These are phyloP conservation scores for Aspergillus conjunctus DNA, from an alignment of 495 filamentous ascomycete genomes.

Conservation along the genomic window DNA sequence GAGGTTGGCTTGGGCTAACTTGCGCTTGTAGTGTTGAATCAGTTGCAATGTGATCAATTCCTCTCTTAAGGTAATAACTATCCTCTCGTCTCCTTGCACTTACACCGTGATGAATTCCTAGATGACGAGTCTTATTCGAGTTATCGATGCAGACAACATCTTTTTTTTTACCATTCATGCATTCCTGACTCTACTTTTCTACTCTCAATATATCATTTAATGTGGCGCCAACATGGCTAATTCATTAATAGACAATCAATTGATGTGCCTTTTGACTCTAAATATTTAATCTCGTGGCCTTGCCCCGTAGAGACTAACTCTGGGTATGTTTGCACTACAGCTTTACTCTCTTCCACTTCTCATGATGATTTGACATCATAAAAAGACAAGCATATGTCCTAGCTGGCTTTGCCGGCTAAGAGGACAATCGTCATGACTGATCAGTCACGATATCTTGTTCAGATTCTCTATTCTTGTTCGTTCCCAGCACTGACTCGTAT, in stretches of 20 bases:
- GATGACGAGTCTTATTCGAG: slow-evolving; percentile 67
- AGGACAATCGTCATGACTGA: slow-evolving; percentile 57
- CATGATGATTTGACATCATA: slow-evolving; percentile 56
- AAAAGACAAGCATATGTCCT: slow-evolving; percentile 65
- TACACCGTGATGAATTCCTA: slow-evolving; percentile 55
- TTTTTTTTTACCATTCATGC: slow-evolving; percentile 62
- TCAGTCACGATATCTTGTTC: slow-evolving; percentile 27
- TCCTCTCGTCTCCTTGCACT: slow-evolving; percentile 23
- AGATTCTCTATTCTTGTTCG: slow-evolving; percentile 17
- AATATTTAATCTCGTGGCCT: background rate
- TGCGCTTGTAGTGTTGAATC: background rate
- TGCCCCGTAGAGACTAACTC: too few species aligned
- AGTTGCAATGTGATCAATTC: background rate
- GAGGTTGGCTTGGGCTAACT: slow-evolving; percentile 38
- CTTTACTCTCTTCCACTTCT: slow-evolving; percentile 16
- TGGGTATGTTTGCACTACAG: slow-evolving; percentile 36
- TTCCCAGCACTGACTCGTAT: slow-evolving; percentile 13
- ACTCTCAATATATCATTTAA: slow-evolving; percentile 12
- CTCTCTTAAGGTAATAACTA: slow-evolving; percentile 22
- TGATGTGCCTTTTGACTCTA: background rate
- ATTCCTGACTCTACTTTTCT: slow-evolving; percentile 44
- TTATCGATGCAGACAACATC: slow-evolving; percentile 61
- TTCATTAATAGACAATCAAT: slow-evolving; percentile 7
- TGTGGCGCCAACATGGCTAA: slow-evolving; percentile 27
- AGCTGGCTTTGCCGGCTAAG: slow-evolving; percentile 50